Evolutionary conservation across 495 filamentous ascomycete species (phyloP), one percentile per base, ranked within the genome.

Genomic region (Neurospora africana): DNA sequence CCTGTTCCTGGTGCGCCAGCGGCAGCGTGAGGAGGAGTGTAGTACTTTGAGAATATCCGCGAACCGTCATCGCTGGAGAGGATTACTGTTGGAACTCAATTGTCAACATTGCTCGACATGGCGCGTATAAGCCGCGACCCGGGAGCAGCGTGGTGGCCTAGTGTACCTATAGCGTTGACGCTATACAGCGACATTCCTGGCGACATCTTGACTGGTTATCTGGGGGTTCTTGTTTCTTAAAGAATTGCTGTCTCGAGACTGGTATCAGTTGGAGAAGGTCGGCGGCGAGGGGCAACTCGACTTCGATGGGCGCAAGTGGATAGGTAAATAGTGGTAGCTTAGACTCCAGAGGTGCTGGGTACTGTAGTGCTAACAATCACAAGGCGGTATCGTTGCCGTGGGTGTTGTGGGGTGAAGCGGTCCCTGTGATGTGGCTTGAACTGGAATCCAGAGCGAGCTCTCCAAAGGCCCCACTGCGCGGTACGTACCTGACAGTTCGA

Each of bases 31-130:
- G 93, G 95, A 68, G 93, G 87, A 72, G 86, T 91, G 87, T 95
- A 99, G 88, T 98, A 99, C 84, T 97, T 97, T 69, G 93, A 86
- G 80, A 97, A 93, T 84, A 99, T 92, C 76, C 95, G 90, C 72
- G 91, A 91, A 76, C 91, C 90, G 78, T 98, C 94, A 79, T 95
- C 90, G 73, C 91, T 89, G 76, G 89, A 91, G 83, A 98, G 91
- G 79, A 79, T 80, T 68, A 80, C 78, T 80, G 69, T 33, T 21
- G 65, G 6, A 41, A 36, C 53, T 30, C 23, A 61, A 61, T 17
- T 61, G 53, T 61, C 53, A 38, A 71, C 23, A 39, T 38, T 30
- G 68, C 72, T 33, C 36, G 39, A 4, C 68, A 30, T 61, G 53
- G 53, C 53, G 53, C 15, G 13, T 69, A 72, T 73, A 38, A 74